These are phyloP conservation scores for Thinopyrum obtusiflorum DNA, from an alignment of 202 grass and related monocot genomes.

Conservation along the genomic window DNA sequence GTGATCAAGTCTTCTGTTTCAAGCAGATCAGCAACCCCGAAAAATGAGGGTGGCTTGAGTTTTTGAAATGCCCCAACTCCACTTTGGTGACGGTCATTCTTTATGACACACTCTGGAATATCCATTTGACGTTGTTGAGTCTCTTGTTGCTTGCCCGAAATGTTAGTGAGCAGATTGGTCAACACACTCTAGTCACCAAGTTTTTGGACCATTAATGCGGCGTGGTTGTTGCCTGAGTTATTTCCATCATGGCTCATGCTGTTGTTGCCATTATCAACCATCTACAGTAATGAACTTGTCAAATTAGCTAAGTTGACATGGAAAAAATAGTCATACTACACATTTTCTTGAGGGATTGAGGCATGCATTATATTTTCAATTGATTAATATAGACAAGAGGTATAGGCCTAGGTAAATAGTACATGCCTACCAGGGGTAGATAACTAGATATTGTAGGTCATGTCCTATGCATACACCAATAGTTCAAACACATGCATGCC, in stretches of 20 bases:
- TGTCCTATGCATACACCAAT: too few relatives aligned
- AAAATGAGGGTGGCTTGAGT: not conserved
- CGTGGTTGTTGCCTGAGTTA: not conserved
- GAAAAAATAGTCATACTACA: not conserved
- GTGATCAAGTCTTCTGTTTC: not conserved
- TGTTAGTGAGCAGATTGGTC: not conserved
- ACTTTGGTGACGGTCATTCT: too few relatives aligned
- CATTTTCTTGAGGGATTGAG: too few relatives aligned
- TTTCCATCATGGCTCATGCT: not conserved
- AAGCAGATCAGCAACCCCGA: not conserved
- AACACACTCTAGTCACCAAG: not conserved
- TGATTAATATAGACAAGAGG: too few relatives aligned
- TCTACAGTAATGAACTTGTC: not conserved
- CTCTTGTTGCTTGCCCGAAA: not conserved
- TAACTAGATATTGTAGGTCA: too few relatives aligned
- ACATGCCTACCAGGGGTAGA: too few relatives aligned
- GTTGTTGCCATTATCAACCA: not conserved
- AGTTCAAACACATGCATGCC: too few relatives aligned
- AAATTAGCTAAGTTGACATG: too few relatives aligned
- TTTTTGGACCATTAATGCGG: not conserved
- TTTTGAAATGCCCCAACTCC: not conserved
- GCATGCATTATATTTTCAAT: too few relatives aligned
- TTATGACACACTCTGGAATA: not conserved
- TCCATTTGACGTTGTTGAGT: not conserved
- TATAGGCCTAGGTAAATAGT: too few relatives aligned